Evolutionary conservation across 75 land plant genomes (phyloP).

Genomic region (Pinus albicaulis): DNA sequence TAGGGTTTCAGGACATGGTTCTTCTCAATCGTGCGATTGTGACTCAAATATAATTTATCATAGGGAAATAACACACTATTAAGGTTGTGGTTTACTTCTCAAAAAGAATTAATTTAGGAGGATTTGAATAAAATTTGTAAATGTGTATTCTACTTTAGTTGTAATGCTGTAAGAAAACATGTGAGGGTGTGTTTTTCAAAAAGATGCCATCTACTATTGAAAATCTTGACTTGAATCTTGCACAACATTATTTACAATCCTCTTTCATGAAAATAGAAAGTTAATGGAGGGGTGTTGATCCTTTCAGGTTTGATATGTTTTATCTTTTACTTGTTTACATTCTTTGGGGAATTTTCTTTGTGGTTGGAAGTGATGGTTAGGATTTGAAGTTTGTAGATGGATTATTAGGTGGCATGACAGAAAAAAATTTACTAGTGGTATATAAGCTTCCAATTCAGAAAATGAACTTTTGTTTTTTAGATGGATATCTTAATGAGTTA

Average conservation of each 20-base stretch:
- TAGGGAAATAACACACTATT: conserved; percentile 23
- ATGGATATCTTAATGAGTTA: conserved; percentile 22
- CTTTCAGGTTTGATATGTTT: conserved; percentile 28
- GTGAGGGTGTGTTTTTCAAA: conserved; percentile 16
- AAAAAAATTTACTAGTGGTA: conserved; percentile 19
- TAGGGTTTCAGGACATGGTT: no score
- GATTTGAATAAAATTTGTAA: conserved; percentile 41
- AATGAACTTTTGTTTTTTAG: conserved; percentile 22
- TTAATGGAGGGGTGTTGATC: conserved; percentile 30
- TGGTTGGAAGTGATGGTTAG: conserved; percentile 20
- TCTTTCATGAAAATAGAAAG: conserved; percentile 28
- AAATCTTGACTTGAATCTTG: conserved; percentile 17
- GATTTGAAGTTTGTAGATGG: conserved; percentile 16
- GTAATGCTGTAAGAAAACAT: conserved; percentile 24
- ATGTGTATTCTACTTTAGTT: conserved; percentile 31
- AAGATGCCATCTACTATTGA: conserved; percentile 19
- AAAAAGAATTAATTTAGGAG: conserved; percentile 24
- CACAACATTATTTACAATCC: conserved; percentile 20
- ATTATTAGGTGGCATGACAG: conserved; percentile 27
- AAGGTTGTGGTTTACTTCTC: conserved; percentile 23
- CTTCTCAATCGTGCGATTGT: no score
- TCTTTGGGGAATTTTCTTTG: conserved; percentile 14
- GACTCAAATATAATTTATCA: no score
- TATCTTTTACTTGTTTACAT: conserved; percentile 23
- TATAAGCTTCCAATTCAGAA: conserved; percentile 14